Evolutionary conservation across 148 eudicot genomes (phyloP).

Genomic region (Cornus controversa): DNA sequence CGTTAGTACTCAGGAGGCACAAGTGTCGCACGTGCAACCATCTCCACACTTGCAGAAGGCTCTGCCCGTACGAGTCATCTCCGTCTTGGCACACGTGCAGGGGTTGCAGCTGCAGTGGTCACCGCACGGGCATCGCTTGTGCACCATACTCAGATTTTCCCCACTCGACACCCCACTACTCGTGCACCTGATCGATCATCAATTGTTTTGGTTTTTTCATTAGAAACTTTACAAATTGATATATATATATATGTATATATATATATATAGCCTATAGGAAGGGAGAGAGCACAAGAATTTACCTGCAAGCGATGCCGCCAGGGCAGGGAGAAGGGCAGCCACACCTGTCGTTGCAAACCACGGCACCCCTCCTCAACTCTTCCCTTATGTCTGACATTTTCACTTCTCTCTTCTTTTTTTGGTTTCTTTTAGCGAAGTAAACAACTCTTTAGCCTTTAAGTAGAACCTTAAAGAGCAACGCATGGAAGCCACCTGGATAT

Average conservation of each 20-base stretch:
- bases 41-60: constrained; percentile 53
- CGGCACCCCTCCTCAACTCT: background rate
- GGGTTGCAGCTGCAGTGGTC: constrained; percentile 82
- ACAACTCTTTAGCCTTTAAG: too few relatives aligned
- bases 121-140: constrained; percentile 64
- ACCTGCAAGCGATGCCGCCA: constrained; percentile 51
- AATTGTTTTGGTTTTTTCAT: too few relatives aligned
- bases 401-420: too few relatives aligned
- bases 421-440: too few relatives aligned
- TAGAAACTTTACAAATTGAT: too few relatives aligned
- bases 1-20: constrained; percentile 39
- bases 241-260: too few relatives aligned
- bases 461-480: background rate
- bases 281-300: background rate
- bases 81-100: constrained; percentile 42
- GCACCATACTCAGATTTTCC: constrained; percentile 24
- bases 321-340: constrained; percentile 70
- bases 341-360: constrained; percentile 45
- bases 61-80: constrained; percentile 32
- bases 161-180: constrained; percentile 1
- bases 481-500: background rate
- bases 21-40: constrained; percentile 46
- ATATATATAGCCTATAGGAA: background rate
- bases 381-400: constrained; percentile 44
- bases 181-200: constrained; percentile 24